Evolutionary conservation across 441 rosid genomes (phyloP).

Genomic region (Gossypium laxum): DNA sequence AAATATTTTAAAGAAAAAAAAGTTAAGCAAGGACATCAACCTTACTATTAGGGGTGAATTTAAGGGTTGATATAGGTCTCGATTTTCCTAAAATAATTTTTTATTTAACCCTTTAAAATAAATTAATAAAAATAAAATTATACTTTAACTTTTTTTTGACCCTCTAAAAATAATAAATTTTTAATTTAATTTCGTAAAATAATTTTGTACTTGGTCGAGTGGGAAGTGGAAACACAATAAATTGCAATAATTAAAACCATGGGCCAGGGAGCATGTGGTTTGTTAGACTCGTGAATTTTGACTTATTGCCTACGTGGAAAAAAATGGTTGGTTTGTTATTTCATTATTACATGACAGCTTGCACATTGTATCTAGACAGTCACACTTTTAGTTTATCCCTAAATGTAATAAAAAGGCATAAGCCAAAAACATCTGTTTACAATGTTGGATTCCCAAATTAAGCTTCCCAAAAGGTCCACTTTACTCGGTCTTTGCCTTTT

Average conservation of each 20-base stretch:
- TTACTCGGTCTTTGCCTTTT: background rate
- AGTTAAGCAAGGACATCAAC: too few species aligned
- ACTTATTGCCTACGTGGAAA: background rate
- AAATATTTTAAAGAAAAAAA: too few species aligned
- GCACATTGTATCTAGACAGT: slow-evolving; percentile 6
- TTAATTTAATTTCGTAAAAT: too few species aligned
- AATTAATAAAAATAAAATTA: too few species aligned
- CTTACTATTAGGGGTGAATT: too few species aligned
- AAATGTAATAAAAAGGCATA: background rate
- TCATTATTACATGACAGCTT: background rate
- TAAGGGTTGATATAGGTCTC: too few species aligned
- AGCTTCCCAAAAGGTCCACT: background rate
- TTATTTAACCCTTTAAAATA: too few species aligned
- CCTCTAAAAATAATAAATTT: too few species aligned
- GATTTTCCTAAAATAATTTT: too few species aligned
- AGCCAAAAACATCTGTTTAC: background rate
- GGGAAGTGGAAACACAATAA: slow-evolving; percentile 7
- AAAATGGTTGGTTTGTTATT: background rate
- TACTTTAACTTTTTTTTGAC: too few species aligned
- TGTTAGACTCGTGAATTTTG: slow-evolving; percentile 7
- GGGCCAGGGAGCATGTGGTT: slow-evolving; percentile 12
- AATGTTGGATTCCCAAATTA: background rate
- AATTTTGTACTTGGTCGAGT: background rate
- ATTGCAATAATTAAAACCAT: background rate
- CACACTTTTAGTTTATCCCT: background rate